Percentiles rank a stretch among this genome's conserved stretches.
Evolutionary conservation across 2,329 filamentous ascomycete genomes (phyloP).

Genomic region (Colletotrichum caudatum): DNA sequence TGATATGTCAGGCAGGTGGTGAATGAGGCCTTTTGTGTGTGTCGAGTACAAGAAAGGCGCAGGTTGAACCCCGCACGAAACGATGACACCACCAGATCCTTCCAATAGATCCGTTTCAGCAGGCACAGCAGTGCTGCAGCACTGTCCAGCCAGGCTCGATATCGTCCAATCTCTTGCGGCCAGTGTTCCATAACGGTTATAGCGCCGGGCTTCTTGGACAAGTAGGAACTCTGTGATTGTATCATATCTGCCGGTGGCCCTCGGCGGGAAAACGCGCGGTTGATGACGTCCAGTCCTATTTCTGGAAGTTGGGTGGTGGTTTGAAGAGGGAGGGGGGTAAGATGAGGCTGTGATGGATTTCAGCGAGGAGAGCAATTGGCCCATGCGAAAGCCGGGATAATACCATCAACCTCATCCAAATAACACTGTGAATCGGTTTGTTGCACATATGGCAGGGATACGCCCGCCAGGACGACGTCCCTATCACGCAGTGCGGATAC

Average conservation of each 20-base stretch:
- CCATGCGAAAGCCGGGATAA: background rate
- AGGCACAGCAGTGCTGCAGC: conserved; percentile 10
- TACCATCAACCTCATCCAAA: conserved; percentile 9
- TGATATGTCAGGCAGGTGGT: conserved; percentile 17
- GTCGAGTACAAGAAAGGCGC: background rate
- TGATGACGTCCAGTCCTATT: conserved; percentile 27
- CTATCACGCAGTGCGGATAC: background rate
- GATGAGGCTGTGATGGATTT: background rate
- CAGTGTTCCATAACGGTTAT: conserved; percentile 7
- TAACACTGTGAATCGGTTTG: conserved; percentile 8
- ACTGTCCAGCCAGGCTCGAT: conserved; percentile 13
- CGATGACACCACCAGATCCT: conserved; percentile 25
- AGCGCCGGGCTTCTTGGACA: conserved; percentile 6
- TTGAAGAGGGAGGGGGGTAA: conserved; percentile 29
- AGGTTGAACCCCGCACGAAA: conserved; percentile 29
- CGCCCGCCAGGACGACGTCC: conserved; percentile 6
- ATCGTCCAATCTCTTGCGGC: conserved; percentile 26
- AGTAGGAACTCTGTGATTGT: background rate
- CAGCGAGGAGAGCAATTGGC: background rate
- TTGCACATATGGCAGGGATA: background rate
- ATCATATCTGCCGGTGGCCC: background rate
- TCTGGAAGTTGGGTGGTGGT: conserved; percentile 21
- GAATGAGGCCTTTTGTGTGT: background rate
- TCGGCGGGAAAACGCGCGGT: background rate
- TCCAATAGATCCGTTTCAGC: conserved; percentile 37